Evolutionary conservation across 1,139 yeast genomes (phyloP), one percentile per base, ranked within the genome.

Genomic region (Schizosaccharomyces versatilis): DNA sequence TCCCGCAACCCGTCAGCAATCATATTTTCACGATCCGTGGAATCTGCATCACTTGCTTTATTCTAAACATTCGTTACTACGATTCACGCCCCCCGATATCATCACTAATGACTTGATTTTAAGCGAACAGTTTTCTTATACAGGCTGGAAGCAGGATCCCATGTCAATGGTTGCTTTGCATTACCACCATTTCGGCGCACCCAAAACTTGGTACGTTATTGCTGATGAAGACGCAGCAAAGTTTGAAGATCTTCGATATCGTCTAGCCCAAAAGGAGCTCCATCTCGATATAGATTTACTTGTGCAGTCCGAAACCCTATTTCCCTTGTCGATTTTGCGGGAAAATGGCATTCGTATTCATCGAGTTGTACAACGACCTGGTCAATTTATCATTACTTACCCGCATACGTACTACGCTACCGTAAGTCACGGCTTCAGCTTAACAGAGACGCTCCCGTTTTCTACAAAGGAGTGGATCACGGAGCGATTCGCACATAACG

Each of bases 21-120:
- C 49, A n/a, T 44, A 44, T 14, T 44, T 19, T 17, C 19, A 44
- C 32, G 49, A 44, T 44, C 49, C 49, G 12, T 44, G 49, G 49
- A 44, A 44, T 14, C 36, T 44, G 19, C 38, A 17, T 44, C 32
- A 19, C 15, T 10, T 44, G 8, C 49, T 19, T 7, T 44, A 19
- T 24, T 17, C 49, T 8, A 44, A 44, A 44, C 32, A 19, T 7
- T 44, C 49, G 9, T 36, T 36, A 6, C 32, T 44, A 12, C 19
- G 32, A 8, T 44, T 44, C 14, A 44, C 48, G 19, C 49, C 49
- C 32, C 49, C 49, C 7, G 49, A 32, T 17, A 44, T 44, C 14
- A 9, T 44, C 3, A 44, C 49, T 2, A 14, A 32, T 17, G 32
- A 32, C 7, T 10, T 44, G n/a, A 8, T n/a, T 5, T 32, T 44